These are phyloP conservation scores for Neoboletus magnificus DNA, from an alignment of 768 basidiomycete species.

Conservation along the genomic window DNA sequence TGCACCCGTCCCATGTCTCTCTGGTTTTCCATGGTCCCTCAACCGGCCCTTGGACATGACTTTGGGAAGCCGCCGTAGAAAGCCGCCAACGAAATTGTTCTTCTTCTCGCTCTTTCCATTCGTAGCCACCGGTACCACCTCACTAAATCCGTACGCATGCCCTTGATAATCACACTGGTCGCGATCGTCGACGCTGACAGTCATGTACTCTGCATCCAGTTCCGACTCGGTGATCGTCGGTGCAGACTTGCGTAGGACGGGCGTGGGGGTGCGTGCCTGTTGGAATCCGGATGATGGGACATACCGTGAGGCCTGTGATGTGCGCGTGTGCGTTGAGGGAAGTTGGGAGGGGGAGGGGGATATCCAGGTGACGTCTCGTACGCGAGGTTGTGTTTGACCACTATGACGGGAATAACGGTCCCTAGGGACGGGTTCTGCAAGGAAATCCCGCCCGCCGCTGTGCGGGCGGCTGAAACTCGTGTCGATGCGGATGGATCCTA, in stretches of 20 bases:
- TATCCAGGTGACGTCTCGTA: conserved; percentile 33
- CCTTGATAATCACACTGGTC: conserved; percentile 18
- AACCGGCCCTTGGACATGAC: conserved; percentile 33
- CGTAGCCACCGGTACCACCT: conserved; percentile 16
- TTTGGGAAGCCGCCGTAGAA: conserved; percentile 31
- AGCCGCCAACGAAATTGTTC: conserved; percentile 27
- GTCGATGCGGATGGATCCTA: conserved; percentile 26
- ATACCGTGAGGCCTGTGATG: conserved; percentile 28
- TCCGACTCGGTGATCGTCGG: conserved; percentile 33
- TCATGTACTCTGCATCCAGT: conserved; percentile 34
- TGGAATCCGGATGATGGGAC: conserved; percentile 17
- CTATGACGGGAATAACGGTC: conserved; percentile 31
- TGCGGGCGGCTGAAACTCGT: conserved; percentile 29
- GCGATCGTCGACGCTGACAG: conserved; percentile 26
- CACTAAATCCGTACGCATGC: conserved; percentile 25
- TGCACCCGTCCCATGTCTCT: conserved; percentile 15
- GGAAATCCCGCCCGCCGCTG: conserved; percentile 28
- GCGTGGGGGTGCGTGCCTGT: conserved; percentile 26
- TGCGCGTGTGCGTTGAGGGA: conserved; percentile 27
- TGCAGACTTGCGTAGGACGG: conserved; percentile 26
- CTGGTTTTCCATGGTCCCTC: conserved; percentile 23
- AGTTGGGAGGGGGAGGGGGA: conserved; percentile 25
- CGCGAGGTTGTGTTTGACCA: conserved; percentile 22
- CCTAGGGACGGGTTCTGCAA: conserved; percentile 19
- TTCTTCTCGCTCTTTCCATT: conserved; percentile 32